These are phyloP conservation scores for Hansenula lynferdii DNA, from an alignment of 1,139 yeast species.

Conservation along the genomic window DNA sequence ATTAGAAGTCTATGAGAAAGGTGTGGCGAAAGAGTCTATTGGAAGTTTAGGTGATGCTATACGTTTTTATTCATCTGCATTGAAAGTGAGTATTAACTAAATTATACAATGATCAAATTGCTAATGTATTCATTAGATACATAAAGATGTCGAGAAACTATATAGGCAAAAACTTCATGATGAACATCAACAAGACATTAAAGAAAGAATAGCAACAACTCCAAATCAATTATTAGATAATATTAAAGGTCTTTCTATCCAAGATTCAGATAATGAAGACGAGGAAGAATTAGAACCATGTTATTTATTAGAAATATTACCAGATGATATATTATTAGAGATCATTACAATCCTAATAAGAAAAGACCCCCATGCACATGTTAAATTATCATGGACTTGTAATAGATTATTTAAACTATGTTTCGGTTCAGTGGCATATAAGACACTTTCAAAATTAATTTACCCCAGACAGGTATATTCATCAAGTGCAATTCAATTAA, in stretches of 20 bases:
- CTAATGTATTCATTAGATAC: conserved; percentile 26
- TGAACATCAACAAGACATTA: conserved; percentile 22
- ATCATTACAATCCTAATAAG: conserved; percentile 51
- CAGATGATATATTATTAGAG: conserved; percentile 57
- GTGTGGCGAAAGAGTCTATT: conserved; percentile 63
- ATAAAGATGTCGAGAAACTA: conserved; percentile 62
- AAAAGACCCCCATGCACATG: conserved; percentile 61
- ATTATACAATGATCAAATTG: conserved; percentile 8
- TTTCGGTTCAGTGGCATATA: conserved; percentile 53
- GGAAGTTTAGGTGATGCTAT: conserved; percentile 85
- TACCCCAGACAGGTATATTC: conserved; percentile 56
- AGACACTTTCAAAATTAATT: conserved; percentile 46
- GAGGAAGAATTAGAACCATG: conserved; percentile 38
- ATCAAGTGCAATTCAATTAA: conserved; percentile 30
- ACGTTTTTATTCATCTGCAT: conserved; percentile 65
- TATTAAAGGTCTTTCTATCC: conserved; percentile 33
- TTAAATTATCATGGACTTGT: conserved; percentile 59
- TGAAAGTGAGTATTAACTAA: conserved; percentile 30
- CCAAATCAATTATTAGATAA: conserved; percentile 23
- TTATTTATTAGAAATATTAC: conserved; percentile 51
- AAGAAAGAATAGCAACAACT: conserved; percentile 12
- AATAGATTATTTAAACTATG: conserved; percentile 58
- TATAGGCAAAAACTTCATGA: conserved; percentile 50
- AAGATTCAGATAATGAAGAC: conserved; percentile 28
- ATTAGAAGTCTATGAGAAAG: conserved; percentile 59